A percentile compares a stretch with the other conserved stretches of the same genome.
These are phyloP conservation scores for Aspergillus sp. DNA, from an alignment of 2,329 filamentous ascomycete genomes.

Conservation along the genomic window DNA sequence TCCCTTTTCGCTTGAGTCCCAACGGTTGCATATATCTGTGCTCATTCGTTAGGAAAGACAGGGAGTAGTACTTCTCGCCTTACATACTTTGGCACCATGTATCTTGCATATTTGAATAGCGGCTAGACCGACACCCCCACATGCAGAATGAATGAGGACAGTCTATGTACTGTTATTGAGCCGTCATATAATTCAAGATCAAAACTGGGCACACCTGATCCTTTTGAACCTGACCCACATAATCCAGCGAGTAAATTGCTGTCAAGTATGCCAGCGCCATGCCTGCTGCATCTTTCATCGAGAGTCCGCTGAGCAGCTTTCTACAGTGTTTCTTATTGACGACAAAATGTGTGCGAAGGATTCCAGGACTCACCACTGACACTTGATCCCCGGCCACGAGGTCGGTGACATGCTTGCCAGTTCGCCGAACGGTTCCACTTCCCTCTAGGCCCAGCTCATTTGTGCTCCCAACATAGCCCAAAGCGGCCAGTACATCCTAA, in stretches of 20 bases:
- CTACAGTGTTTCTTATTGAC: background rate
- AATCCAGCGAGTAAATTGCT: constrained; percentile 23
- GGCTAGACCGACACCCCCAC: constrained; percentile 30
- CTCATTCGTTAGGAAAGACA: background rate
- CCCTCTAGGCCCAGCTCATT: constrained; percentile 35
- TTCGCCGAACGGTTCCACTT: constrained; percentile 30
- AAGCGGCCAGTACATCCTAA: constrained; percentile 34
- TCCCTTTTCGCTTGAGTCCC: constrained; percentile 25
- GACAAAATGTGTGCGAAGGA: background rate
- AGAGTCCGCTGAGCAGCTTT: background rate
- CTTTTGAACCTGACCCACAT: constrained; percentile 24
- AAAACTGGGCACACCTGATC: constrained; percentile 16
- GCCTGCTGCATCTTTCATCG: constrained; percentile 1
- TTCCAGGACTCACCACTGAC: background rate
- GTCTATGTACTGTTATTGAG: constrained; percentile 9
- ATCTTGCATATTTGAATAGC: constrained; percentile 29
- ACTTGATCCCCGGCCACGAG: constrained; percentile 36
- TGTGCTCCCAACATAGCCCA: constrained; percentile 31
- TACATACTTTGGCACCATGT: constrained; percentile 22
- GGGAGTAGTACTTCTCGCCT: background rate
- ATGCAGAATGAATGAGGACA: constrained; percentile 32
- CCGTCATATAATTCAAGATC: background rate
- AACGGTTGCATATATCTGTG: constrained; percentile 27
- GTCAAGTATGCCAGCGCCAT: constrained; percentile 22
- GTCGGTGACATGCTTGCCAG: constrained; percentile 27